Conservation (phyloP, 805 yeast genomes). For the Candida alai region DNA sequence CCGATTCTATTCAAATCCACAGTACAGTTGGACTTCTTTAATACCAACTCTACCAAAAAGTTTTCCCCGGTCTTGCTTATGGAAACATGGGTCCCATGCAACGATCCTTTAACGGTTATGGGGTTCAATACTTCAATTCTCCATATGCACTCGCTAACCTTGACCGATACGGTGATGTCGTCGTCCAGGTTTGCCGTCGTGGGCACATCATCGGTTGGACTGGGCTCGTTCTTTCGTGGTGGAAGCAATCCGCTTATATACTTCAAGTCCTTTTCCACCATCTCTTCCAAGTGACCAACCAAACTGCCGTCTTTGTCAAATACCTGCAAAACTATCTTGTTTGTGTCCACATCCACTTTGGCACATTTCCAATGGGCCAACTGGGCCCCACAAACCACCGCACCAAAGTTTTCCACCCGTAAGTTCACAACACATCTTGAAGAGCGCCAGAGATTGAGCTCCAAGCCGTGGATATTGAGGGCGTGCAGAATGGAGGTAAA, state of each 20-base stretch:
- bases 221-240: neutral
- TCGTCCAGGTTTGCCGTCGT: neutral
- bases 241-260: slow-evolving; percentile 10
- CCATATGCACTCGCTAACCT: slow-evolving; percentile 4
- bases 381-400: slow-evolving; percentile 1
- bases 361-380: neutral
- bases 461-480: slow-evolving; percentile 2
- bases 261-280: slow-evolving; percentile 13
- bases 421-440: slow-evolving; percentile 7
- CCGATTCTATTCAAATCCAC: slow-evolving; percentile 7
- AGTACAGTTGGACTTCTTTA: slow-evolving; percentile 4
- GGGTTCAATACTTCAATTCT: slow-evolving; percentile 9
- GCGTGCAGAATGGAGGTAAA: neutral
- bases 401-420: slow-evolving; percentile 1
- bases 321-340: slow-evolving; percentile 3
- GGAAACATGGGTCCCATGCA: slow-evolving; percentile 3
- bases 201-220: neutral
- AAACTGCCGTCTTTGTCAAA: slow-evolving; percentile 11
- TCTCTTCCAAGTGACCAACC: slow-evolving; percentile 7
- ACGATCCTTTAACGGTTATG: slow-evolving; percentile 7
- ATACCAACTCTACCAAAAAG: neutral
- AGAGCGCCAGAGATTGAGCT: slow-evolving; percentile 6
- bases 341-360: slow-evolving; percentile 5
- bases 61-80: slow-evolving; percentile 2
- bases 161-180: slow-evolving; percentile 2